Percentiles rank a stretch among this genome's conserved stretches.
Evolutionary conservation across 2,329 filamentous ascomycete genomes (phyloP).

Genomic region (Karstenula rhodostoma): DNA sequence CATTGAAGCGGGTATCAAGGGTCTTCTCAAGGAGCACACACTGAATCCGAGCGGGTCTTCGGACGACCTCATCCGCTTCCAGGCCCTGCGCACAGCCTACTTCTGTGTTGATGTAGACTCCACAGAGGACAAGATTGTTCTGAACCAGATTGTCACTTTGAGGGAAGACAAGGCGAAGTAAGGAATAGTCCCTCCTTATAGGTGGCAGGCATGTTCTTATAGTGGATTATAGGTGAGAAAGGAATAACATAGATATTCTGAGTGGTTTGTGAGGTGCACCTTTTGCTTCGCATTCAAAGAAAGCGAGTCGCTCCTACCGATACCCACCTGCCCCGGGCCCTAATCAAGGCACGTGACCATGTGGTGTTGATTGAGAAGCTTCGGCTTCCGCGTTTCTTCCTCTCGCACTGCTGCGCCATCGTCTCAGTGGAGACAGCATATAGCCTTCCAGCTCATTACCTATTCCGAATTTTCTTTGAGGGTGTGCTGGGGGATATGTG

Average conservation of each 20-base stretch:
- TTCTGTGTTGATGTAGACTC: slow-evolving; percentile 83
- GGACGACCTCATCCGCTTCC: slow-evolving; percentile 75
- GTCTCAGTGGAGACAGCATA: not conserved
- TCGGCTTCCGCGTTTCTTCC: not conserved
- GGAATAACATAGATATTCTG: not conserved
- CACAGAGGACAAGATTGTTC: slow-evolving; percentile 73
- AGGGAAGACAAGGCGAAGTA: slow-evolving; percentile 73
- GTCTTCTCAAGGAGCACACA: slow-evolving; percentile 71
- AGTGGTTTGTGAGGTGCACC: too few species aligned
- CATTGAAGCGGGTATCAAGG: slow-evolving; percentile 83
- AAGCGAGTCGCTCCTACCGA: not conserved
- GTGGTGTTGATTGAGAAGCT: not conserved
- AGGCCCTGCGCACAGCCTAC: slow-evolving; percentile 88
- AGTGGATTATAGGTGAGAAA: not conserved
- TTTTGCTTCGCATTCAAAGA: not conserved
- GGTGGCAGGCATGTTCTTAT: not conserved
- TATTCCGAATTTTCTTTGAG: not conserved
- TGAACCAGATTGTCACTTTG: slow-evolving; percentile 91
- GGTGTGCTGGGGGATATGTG: too few species aligned
- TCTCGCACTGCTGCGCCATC: not conserved
- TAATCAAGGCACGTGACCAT: not conserved
- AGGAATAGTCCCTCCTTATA: not conserved
- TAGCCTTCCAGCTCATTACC: not conserved
- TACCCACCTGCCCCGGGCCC: not conserved
- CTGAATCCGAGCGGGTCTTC: slow-evolving; percentile 43